Conservation (phyloP, 1,284 basidiomycete species). For the Moesziomyces aphidis region DNA sequence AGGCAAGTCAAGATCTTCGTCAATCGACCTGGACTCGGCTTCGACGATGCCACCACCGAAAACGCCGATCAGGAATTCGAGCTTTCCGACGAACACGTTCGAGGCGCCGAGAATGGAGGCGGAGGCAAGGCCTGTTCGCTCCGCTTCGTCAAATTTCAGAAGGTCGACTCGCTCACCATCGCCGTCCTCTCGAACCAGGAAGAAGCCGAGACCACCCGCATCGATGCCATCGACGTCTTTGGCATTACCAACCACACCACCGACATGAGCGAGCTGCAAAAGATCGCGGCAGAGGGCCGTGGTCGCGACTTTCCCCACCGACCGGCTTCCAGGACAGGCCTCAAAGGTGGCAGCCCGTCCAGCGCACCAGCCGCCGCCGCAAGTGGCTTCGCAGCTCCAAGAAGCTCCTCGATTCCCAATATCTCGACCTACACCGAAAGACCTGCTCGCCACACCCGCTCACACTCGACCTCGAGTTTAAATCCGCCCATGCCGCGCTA, state of each 20-base stretch:
- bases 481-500: constrained; percentile 16
- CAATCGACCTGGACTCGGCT: constrained; percentile 68
- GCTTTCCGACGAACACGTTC: constrained; percentile 66
- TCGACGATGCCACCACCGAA: constrained; percentile 66
- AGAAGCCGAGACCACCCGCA: constrained; percentile 78
- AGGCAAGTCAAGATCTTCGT: constrained; percentile 61
- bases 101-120: constrained; percentile 35
- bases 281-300: constrained; percentile 41
- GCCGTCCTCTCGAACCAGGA: constrained; percentile 82
- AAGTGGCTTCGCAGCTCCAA: constrained; percentile 9
- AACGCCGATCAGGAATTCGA: constrained; percentile 69
- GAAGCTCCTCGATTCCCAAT: constrained; percentile 42
- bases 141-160: constrained; percentile 82
- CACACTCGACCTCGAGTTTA: constrained; percentile 34
- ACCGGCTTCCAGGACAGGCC: constrained; percentile 26
- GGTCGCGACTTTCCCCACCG: constrained; percentile 12
- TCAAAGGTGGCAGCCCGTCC: constrained; percentile 75
- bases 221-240: constrained; percentile 80
- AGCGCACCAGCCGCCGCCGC: background rate
- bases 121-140: constrained; percentile 74
- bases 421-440: constrained; percentile 23
- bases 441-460: constrained; percentile 27
- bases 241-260: constrained; percentile 77
- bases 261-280: constrained; percentile 53
- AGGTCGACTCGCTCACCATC: constrained; percentile 74